A percentile compares a stretch with the other conserved stretches of the same genome.
Conservation (phyloP, 495 filamentous ascomycete genomes). For the Xylaria telfairii region DNA sequence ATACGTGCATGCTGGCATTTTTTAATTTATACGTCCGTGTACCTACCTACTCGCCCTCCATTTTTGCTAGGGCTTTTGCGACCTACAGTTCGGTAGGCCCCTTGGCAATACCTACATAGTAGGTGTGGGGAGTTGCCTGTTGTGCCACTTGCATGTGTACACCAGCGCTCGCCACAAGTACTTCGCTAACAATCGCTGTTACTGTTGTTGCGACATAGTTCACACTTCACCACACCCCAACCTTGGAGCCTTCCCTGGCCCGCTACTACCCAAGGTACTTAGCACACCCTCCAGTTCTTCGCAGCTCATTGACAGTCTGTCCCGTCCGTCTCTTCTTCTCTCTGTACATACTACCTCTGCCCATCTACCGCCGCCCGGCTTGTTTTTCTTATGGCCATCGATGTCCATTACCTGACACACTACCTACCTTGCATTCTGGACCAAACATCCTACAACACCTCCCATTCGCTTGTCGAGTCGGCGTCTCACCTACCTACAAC, state of each 20-base stretch:
- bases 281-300: slow-evolving; percentile 14
- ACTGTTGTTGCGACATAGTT: neutral
- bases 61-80: neutral
- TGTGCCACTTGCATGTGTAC: neutral
- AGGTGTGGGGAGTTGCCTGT: neutral
- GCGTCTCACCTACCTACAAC: slow-evolving; percentile 25
- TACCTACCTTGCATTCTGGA: slow-evolving; percentile 6
- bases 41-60: neutral
- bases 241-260: slow-evolving; percentile 7
- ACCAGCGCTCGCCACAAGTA: slow-evolving; percentile 1
- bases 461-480: slow-evolving; percentile 25
- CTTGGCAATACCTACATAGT: neutral
- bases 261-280: slow-evolving; percentile 1
- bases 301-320: slow-evolving; percentile 17
- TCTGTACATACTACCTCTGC: slow-evolving; percentile 15
- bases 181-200: slow-evolving; percentile 18
- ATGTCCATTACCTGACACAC: slow-evolving; percentile 16
- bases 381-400: slow-evolving; percentile 12
- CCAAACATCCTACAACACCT: slow-evolving; percentile 11
- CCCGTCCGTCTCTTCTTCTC: slow-evolving; percentile 19
- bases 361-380: slow-evolving; percentile 8
- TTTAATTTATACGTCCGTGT: neutral
- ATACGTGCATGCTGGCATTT: neutral
- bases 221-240: slow-evolving; percentile 5
- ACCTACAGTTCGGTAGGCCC: neutral